Conservation (phyloP, 192 early-diverging fungal species). For the Backusella tarrabulga region DNA sequence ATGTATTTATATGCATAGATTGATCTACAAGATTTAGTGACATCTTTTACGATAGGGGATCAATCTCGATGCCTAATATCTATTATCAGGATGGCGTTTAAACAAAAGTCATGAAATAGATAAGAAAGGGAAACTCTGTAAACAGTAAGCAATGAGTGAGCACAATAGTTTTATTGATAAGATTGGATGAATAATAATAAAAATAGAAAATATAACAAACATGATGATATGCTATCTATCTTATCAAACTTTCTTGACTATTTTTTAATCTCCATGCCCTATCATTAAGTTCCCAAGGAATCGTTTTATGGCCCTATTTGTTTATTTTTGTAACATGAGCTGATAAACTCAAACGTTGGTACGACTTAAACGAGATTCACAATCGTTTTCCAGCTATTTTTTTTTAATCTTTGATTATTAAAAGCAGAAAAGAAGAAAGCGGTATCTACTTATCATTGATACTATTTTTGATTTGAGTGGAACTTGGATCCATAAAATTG, state of each 20-base stretch:
- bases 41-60: not conserved
- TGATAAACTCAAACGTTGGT: not conserved
- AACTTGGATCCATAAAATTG: not conserved
- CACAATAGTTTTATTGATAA: not conserved
- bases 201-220: not conserved
- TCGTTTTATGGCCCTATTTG: not conserved
- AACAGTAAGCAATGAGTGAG: not conserved
- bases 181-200: not conserved
- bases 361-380: not conserved
- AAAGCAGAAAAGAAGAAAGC: not conserved
- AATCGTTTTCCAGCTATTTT: not conserved
- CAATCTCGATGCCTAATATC: not conserved
- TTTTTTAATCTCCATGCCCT: not conserved
- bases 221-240: not conserved
- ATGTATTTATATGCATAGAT: not conserved
- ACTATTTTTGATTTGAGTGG: not conserved
- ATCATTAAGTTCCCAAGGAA: not conserved
- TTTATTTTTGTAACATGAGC: not conserved
- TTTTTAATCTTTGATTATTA: not conserved
- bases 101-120: not conserved
- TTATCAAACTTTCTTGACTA: not conserved
- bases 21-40: not conserved
- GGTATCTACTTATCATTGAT: not conserved
- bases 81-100: not conserved
- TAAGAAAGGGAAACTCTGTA: not conserved